Evolutionary conservation across 78 protist genomes (phyloP), one percentile per base, ranked within the genome.

Genomic region (Tieghemostelium lacteum): DNA sequence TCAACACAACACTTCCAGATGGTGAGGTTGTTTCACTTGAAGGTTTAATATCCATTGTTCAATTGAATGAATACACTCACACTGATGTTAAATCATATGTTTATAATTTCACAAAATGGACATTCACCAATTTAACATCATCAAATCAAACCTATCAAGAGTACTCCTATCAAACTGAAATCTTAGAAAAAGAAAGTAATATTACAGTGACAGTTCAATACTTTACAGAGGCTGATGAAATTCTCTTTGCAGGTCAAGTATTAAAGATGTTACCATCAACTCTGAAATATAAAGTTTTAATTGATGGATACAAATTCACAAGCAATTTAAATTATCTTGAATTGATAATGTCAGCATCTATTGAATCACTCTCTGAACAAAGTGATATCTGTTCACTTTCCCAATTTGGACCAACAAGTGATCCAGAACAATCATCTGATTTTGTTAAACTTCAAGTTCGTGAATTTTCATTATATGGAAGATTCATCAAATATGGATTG

Each of bases 391-490:
- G 72, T 22, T 65, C 73, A 65, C 16, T 24, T 20, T 19, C 6
- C 14, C 60, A 67, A 17, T 29, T 0, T 42, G 75, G 75, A 20
- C 40, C 36, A 26, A 26, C 26, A 5, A n/a, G n/a, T n/a, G n/a
- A n/a, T n/a, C n/a, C 75, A 6, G 58, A 45, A 5, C 42, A 54
- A 0, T 24, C 12, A 19, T 29, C 12, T 17, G 60, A 67, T 16
- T 67, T 40, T 28, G 19, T 78, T 20, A 66, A 78, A 31, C 66
- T 78, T 10, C 72, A 52, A 22, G 45, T 78, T n/a, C 52, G 55
- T 40, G 88, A 71, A 22, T 39, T 50, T 22, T 19, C 63, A 1
- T 34, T 78, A 2, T 66, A 50, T 66, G 88, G 70, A 26, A 55
- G 66, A 22, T 78, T 78, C 37, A 7, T 78, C 3, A 52, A 36